Evolutionary conservation across 2,329 filamentous ascomycete species (phyloP).

Genomic region (Thelonectria olida): DNA sequence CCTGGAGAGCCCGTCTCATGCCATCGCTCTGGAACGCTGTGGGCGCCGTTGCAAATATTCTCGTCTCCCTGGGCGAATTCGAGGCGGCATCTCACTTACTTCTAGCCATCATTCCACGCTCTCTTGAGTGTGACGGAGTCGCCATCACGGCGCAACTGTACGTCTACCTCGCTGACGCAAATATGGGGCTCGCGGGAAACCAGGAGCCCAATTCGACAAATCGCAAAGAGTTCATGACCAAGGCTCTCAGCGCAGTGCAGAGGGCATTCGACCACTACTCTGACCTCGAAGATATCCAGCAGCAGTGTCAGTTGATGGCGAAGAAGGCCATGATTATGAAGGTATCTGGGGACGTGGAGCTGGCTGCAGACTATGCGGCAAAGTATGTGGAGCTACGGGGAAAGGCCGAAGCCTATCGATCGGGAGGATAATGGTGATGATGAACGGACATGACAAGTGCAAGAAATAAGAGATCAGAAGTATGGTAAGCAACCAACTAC

Average conservation of each 20-base stretch:
- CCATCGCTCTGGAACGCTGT: slow-evolving; percentile 78
- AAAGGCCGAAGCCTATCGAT: slow-evolving; percentile 43
- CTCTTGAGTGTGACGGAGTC: slow-evolving; percentile 75
- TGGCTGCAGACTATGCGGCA: slow-evolving; percentile 74
- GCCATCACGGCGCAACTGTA: slow-evolving; percentile 74
- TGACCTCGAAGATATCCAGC: slow-evolving; percentile 69
- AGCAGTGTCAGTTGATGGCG: slow-evolving; percentile 80
- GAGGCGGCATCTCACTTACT: slow-evolving; percentile 71
- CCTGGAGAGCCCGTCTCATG: slow-evolving; percentile 74
- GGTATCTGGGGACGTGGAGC: slow-evolving; percentile 68
- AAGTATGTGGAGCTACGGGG: slow-evolving; percentile 69
- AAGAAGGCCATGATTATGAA: slow-evolving; percentile 85
- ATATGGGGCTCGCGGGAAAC: slow-evolving; percentile 78
- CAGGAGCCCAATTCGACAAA: slow-evolving; percentile 52
- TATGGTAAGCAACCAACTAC: too few relatives aligned
- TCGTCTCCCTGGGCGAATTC: slow-evolving; percentile 77
- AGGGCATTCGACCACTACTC: slow-evolving; percentile 72
- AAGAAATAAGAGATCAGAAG: too few relatives aligned
- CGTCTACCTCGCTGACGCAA: slow-evolving; percentile 76
- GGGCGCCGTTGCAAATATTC: slow-evolving; percentile 71
- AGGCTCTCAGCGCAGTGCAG: slow-evolving; percentile 69
- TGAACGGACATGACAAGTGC: not conserved
- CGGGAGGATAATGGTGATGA: slow-evolving; percentile 28
- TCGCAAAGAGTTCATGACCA: slow-evolving; percentile 65
- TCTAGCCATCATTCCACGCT: slow-evolving; percentile 76